These are phyloP conservation scores for Pelargonium exstipulatum DNA, from an alignment of 441 rosid genomes.

Conservation along the genomic window DNA sequence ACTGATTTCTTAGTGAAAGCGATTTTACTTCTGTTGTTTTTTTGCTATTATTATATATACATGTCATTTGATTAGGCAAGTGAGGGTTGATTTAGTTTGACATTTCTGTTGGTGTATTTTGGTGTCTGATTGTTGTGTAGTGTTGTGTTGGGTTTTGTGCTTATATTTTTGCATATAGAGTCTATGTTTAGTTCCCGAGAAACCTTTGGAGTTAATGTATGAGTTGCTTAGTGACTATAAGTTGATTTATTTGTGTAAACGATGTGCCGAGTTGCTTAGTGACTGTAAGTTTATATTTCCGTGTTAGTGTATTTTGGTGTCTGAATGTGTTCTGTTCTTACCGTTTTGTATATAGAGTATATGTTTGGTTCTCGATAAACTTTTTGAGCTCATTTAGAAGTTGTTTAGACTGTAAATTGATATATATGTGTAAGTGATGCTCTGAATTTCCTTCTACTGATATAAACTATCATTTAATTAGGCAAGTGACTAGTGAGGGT, in stretches of 20 bases:
- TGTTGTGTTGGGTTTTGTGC: neutral
- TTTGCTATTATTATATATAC: neutral
- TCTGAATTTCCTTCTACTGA: neutral
- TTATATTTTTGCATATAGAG: neutral
- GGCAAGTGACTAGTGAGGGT: neutral
- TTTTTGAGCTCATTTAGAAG: too few relatives aligned
- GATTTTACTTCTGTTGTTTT: too few relatives aligned
- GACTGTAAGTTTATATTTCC: neutral
- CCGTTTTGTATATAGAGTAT: too few relatives aligned
- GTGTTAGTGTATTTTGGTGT: too few relatives aligned
- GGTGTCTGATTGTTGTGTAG: neutral
- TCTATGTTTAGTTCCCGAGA: constrained; percentile 7
- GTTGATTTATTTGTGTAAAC: neutral
- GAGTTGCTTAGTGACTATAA: neutral
- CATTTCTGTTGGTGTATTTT: too few relatives aligned
- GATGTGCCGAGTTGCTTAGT: neutral
- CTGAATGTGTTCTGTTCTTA: too few relatives aligned
- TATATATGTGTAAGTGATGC: neutral
- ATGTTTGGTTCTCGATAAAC: too few relatives aligned
- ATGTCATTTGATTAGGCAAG: neutral
- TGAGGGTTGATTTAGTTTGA: neutral
- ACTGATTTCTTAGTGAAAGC: neutral
- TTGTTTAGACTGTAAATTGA: too few relatives aligned
- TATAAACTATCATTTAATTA: neutral
- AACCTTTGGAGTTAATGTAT: neutral